Percentiles rank a stretch among this genome's conserved stretches.
phyloP scores from a whole-genome alignment of 495 filamentous ascomycete genomes.

The Cudoniella acicularis region DNA sequence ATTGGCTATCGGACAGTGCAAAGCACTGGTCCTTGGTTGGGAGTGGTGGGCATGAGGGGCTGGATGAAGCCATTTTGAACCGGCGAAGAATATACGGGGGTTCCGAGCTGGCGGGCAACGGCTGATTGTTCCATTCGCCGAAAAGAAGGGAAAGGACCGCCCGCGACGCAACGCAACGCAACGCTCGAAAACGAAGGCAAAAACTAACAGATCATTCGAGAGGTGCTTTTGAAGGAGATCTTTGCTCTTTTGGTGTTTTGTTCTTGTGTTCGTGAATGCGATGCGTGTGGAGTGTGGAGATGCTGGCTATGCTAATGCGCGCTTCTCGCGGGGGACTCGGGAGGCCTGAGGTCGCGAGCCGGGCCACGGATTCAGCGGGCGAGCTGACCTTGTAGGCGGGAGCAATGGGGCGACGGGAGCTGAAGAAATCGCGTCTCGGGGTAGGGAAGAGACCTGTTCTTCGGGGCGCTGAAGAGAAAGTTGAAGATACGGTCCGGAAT shows the following conservation, averaged over 20 bases:
- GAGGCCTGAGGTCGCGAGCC: not conserved
- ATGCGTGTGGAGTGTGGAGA: not conserved
- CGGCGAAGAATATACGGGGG: not conserved
- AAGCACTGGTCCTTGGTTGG: conserved; percentile 16
- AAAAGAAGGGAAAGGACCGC: not conserved
- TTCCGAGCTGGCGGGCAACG: not conserved
- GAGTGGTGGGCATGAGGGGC: conserved; percentile 5
- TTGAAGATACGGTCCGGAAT: not conserved
- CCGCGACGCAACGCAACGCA: not conserved
- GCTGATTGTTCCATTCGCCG: conserved; percentile 6
- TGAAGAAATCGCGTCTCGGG: not conserved
- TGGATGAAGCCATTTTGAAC: conserved; percentile 11
- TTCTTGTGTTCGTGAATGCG: too few relatives aligned
- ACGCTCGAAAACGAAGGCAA: not conserved
- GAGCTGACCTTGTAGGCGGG: not conserved
- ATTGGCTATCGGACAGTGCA: conserved; percentile 12
- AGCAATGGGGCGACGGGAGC: not conserved
- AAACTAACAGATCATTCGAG: not conserved
- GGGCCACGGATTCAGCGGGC: not conserved
- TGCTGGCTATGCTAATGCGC: not conserved
- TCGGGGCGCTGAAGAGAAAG: not conserved
- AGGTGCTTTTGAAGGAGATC: not conserved
- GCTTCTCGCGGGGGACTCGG: not conserved
- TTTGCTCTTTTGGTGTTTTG: not conserved
- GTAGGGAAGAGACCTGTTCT: not conserved